Conservation (phyloP, 2,329 filamentous ascomycete species). For the Sarocladium brachiariae region DNA sequence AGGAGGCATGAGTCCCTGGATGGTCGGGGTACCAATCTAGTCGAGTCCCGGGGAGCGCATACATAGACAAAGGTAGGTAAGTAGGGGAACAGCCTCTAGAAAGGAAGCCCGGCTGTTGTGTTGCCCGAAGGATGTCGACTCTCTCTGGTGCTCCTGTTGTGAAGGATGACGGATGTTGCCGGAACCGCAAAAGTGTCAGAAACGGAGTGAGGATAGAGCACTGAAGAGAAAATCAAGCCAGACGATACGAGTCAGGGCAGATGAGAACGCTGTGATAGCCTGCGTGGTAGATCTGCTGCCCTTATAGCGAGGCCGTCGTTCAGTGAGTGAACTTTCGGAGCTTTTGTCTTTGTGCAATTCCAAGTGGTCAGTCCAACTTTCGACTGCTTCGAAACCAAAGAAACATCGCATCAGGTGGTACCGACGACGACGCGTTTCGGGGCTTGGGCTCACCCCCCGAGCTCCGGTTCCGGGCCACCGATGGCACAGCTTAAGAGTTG, state of each 20-base stretch:
- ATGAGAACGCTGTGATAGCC: not conserved
- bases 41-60: not conserved
- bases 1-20: conserved; percentile 9
- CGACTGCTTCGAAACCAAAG: not conserved
- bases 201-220: not conserved
- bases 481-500: no score
- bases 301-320: not conserved
- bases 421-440: not conserved
- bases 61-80: not conserved
- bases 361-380: not conserved
- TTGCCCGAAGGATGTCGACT: not conserved
- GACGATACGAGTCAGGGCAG: not conserved
- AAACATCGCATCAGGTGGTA: conserved; percentile 9
- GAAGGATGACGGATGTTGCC: not conserved
- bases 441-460: not conserved
- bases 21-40: not conserved
- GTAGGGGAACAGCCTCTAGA: no score
- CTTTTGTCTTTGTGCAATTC: no score
- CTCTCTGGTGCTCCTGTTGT: not conserved
- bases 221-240: not conserved
- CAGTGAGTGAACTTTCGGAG: not conserved
- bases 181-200: not conserved
- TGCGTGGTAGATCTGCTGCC: no score
- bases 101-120: not conserved
- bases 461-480: conserved; percentile 3